Evolutionary conservation across 164 flowering plant species (phyloP).

Genomic region (Magnolia sinica): DNA sequence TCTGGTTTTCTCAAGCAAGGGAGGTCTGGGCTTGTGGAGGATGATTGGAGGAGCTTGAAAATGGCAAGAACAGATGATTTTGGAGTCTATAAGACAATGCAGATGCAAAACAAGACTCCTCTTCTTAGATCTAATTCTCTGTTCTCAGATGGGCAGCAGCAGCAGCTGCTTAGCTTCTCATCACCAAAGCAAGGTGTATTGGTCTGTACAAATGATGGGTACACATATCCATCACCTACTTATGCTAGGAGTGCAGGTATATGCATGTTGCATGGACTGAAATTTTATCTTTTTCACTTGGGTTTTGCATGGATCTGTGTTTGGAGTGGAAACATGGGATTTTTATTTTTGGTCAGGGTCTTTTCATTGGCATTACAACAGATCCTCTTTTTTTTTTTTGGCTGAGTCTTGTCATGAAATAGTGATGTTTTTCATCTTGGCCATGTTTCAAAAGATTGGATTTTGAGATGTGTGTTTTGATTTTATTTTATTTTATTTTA

Average conservation of each 20-base stretch:
- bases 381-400: constrained; percentile 8
- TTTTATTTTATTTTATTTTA: not conserved
- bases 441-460: not conserved
- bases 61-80: constrained; percentile 45
- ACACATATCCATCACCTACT: constrained; percentile 27
- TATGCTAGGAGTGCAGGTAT: constrained; percentile 59
- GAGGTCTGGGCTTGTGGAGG: constrained; percentile 37
- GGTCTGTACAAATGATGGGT: constrained; percentile 13
- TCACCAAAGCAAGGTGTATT: constrained; percentile 47
- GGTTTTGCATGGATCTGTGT: not conserved
- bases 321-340: constrained; percentile 2
- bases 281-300: not conserved
- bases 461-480: not conserved
- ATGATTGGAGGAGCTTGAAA: constrained; percentile 60
- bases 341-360: constrained; percentile 21
- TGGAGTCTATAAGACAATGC: constrained; percentile 37
- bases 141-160: constrained; percentile 35
- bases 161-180: constrained; percentile 65
- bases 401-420: constrained; percentile 42
- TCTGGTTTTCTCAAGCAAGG: constrained; percentile 46
- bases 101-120: constrained; percentile 28
- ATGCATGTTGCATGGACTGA: not conserved
- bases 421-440: not conserved
- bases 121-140: constrained; percentile 43
- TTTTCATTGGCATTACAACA: constrained; percentile 26